phyloP scores from a whole-genome alignment of 371 early-diverging fungal species.

The Gilbertella persicaria region DNA sequence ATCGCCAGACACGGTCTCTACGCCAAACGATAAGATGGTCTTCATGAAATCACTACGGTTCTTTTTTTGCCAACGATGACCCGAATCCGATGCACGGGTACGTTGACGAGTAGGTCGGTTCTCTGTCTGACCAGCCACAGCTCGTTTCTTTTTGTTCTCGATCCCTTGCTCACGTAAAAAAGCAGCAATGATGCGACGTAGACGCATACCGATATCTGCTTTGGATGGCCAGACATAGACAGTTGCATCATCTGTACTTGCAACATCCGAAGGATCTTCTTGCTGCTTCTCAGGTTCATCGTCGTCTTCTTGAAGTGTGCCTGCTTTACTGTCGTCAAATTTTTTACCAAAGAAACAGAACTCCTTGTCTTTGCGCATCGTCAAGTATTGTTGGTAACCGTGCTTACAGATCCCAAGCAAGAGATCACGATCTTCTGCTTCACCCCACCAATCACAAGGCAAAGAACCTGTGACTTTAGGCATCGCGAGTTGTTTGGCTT shows the following conservation, averaged over 20 bases:
- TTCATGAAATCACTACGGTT: conserved; percentile 65
- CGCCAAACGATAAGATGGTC: conserved; percentile 68
- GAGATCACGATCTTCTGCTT: conserved; percentile 80
- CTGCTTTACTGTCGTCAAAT: conserved; percentile 52
- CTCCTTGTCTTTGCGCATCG: conserved; percentile 70
- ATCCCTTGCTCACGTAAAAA: conserved; percentile 64
- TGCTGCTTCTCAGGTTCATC: conserved; percentile 9
- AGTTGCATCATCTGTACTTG: conserved; percentile 10
- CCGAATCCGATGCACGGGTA: conserved; percentile 41
- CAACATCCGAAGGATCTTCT: not conserved
- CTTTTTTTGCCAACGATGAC: conserved; percentile 66
- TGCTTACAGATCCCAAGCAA: conserved; percentile 78
- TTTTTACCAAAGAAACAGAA: conserved; percentile 66
- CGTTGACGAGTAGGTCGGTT: conserved; percentile 24
- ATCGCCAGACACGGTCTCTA: conserved; percentile 41
- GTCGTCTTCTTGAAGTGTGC: conserved; percentile 21
- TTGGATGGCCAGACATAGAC: conserved; percentile 66
- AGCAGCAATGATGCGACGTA: conserved; percentile 72
- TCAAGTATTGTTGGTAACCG: conserved; percentile 76
- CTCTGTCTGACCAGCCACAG: not conserved
- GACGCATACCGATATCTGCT: conserved; percentile 74
- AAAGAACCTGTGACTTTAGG: conserved; percentile 58
- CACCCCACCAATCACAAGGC: conserved; percentile 84
- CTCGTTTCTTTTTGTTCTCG: conserved; percentile 33
- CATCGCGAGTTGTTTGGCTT: conserved; percentile 41